Evolutionary conservation across 108 stramenopile genomes (phyloP).

Genomic region (Nitzschia palea): DNA sequence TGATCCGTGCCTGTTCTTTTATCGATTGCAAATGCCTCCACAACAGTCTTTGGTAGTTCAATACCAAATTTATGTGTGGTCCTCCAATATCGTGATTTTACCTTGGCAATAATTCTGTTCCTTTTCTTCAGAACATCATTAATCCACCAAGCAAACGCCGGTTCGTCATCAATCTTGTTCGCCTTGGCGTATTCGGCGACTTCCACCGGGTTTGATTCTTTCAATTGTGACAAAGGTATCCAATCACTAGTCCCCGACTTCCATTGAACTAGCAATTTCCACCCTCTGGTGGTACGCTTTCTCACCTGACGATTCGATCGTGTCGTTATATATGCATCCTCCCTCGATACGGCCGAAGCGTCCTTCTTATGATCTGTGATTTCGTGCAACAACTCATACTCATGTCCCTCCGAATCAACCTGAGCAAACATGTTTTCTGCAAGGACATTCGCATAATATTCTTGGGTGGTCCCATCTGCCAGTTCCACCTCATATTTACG

Average conservation of each 20-base stretch:
- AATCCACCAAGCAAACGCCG: slow-evolving; percentile 55
- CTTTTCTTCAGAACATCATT: slow-evolving; percentile 10
- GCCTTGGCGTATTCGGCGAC: slow-evolving; percentile 36
- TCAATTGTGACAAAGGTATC: slow-evolving; percentile 26
- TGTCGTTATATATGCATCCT: neutral
- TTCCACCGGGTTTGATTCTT: slow-evolving; percentile 43
- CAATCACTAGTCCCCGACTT: slow-evolving; percentile 25
- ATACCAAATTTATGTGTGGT: slow-evolving; percentile 34
- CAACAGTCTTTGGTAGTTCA: slow-evolving; percentile 23
- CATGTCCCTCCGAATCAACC: slow-evolving; percentile 30
- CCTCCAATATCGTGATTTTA: slow-evolving; percentile 19
- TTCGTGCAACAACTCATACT: slow-evolving; percentile 23
- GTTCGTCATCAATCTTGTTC: slow-evolving; percentile 27
- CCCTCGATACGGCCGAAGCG: slow-evolving; percentile 6
- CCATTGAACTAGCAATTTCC: slow-evolving; percentile 32
- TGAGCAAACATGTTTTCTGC: slow-evolving; percentile 47
- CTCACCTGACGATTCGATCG: neutral
- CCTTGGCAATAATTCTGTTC: slow-evolving; percentile 26
- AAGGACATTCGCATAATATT: slow-evolving; percentile 43
- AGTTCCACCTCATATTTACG: slow-evolving; percentile 24
- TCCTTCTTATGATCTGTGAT: slow-evolving; percentile 31
- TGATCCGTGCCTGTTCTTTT: slow-evolving; percentile 23
- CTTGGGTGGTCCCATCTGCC: slow-evolving; percentile 1
- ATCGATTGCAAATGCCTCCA: slow-evolving; percentile 31
- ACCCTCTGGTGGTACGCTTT: slow-evolving; percentile 23